phyloP scores from a whole-genome alignment of 2,329 filamentous ascomycete genomes.

The Monosporascus sp. region DNA sequence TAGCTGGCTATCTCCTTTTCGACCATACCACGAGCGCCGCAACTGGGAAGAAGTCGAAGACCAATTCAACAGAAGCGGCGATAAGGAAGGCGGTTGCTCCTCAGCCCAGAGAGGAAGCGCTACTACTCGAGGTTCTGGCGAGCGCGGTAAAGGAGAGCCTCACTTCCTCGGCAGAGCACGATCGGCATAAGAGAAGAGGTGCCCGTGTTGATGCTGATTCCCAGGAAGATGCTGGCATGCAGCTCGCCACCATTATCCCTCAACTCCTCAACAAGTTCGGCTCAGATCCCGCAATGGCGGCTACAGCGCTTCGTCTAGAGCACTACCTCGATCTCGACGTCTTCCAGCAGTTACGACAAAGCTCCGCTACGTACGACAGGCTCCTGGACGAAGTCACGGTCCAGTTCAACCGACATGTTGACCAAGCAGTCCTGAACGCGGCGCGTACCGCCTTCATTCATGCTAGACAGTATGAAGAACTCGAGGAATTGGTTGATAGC shows the following conservation, averaged over 20 bases:
- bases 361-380: constrained; percentile 71
- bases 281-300: constrained; percentile 79
- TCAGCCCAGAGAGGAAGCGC: constrained; percentile 69
- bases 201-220: constrained; percentile 62
- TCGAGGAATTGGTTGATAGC: constrained; percentile 76
- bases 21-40: constrained; percentile 71
- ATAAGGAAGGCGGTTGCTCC: constrained; percentile 71
- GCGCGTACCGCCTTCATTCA: constrained; percentile 78
- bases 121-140: constrained; percentile 82
- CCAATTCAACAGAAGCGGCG: constrained; percentile 53
- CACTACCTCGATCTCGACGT: constrained; percentile 81
- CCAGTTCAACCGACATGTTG: constrained; percentile 89
- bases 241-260: constrained; percentile 74
- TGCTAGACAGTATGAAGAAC: constrained; percentile 79
- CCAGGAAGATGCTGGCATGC: constrained; percentile 72
- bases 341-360: constrained; percentile 84
- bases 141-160: constrained; percentile 74
- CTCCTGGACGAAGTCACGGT: constrained; percentile 88
- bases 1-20: constrained; percentile 86
- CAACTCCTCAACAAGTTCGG: constrained; percentile 89
- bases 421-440: constrained; percentile 78
- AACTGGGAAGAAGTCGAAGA: constrained; percentile 46
- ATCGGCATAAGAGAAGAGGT: constrained; percentile 51
- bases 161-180: constrained; percentile 59
- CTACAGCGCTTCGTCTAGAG: constrained; percentile 78